These are phyloP conservation scores for Abrus precatorius DNA, from an alignment of 306 rosid genomes.

Conservation along the genomic window DNA sequence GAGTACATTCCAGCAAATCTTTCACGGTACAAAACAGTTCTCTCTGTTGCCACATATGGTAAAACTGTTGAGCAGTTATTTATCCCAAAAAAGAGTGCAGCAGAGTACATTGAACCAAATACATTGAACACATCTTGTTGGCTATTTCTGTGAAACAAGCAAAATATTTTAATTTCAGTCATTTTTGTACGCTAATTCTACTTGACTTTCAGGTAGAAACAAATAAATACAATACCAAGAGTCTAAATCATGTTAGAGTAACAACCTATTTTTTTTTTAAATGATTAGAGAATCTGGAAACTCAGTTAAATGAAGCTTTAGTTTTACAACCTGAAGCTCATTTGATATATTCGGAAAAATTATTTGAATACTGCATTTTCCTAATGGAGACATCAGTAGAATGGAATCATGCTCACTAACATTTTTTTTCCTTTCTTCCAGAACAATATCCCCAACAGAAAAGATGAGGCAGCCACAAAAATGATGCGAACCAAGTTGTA, in stretches of 20 bases:
- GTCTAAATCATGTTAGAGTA: neutral
- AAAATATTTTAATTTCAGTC: conserved; percentile 1
- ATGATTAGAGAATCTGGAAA: neutral
- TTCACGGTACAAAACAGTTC: conserved; percentile 69
- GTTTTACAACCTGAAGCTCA: neutral
- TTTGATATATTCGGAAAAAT: conserved; percentile 7
- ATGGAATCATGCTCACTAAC: conserved; percentile 44
- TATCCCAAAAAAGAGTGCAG: conserved; percentile 62
- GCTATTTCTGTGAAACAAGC: conserved; percentile 48
- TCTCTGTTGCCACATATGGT: conserved; percentile 64
- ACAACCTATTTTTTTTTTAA: neutral
- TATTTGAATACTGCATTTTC: neutral
- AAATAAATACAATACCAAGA: neutral
- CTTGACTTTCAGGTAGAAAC: neutral
- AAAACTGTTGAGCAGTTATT: conserved; percentile 67
- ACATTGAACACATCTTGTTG: conserved; percentile 67
- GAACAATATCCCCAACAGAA: conserved; percentile 67
- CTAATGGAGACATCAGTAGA: conserved; percentile 3
- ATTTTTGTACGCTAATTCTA: neutral
- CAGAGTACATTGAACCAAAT: conserved; percentile 64
- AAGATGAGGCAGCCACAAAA: conserved; percentile 50
- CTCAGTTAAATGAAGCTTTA: neutral
- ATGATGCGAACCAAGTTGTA: conserved; percentile 64
- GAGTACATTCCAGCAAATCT: conserved; percentile 78
- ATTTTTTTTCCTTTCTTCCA: conserved; percentile 68